Conservation (phyloP, 305 asterid genomes). For the Lippia alba region DNA sequence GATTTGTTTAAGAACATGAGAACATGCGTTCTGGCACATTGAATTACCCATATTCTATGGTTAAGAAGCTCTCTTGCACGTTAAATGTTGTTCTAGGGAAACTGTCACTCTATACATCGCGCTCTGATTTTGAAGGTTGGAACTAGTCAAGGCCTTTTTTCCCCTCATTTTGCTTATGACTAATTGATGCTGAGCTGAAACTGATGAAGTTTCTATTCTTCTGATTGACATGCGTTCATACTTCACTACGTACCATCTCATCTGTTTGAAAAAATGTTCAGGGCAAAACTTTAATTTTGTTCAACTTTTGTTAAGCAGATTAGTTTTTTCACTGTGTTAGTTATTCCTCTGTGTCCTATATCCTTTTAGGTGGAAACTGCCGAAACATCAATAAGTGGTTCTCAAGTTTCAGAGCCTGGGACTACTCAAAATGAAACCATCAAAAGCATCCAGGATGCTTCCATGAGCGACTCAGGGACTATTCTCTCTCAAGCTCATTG, state of each 20-base stretch:
- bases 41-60: too few relatives aligned
- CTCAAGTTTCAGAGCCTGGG: constrained; percentile 81
- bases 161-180: not conserved
- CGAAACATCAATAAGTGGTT: constrained; percentile 83
- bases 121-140: not conserved
- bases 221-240: not conserved
- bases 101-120: not conserved
- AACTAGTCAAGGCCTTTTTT: constrained; percentile 3
- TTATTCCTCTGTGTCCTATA: constrained; percentile 22
- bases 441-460: constrained; percentile 53
- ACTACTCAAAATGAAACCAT: constrained; percentile 53
- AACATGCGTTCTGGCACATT: constrained; percentile 4
- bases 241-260: constrained; percentile 5
- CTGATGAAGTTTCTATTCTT: constrained; percentile 19
- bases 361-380: constrained; percentile 66
- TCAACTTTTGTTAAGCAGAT: constrained; percentile 1
- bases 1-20: not conserved
- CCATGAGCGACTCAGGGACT: constrained; percentile 56
- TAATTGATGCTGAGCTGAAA: constrained; percentile 22
- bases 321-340: constrained; percentile 5
- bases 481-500: constrained; percentile 69
- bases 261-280: constrained; percentile 3
- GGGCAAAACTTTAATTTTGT: constrained; percentile 3
- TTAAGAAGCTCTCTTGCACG: not conserved
- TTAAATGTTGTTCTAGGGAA: not conserved